These are phyloP conservation scores for Rhamnella rubrinervis DNA, from an alignment of 331 rosid genomes.

Conservation along the genomic window DNA sequence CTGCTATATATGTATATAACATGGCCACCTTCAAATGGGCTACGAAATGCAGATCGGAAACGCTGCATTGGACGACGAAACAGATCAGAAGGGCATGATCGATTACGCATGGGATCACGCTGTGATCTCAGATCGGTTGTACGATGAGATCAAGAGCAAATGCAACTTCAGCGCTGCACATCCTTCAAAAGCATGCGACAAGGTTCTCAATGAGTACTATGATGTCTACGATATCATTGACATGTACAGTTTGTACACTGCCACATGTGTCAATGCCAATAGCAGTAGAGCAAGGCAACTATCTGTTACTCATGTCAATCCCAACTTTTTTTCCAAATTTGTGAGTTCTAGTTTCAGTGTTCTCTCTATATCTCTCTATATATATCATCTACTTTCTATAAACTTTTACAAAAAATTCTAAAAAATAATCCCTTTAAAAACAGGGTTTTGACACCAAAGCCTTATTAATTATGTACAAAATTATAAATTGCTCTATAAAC, in stretches of 20 bases:
- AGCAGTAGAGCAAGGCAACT: neutral
- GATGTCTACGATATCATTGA: slow-evolving; percentile 53
- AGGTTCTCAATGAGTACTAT: slow-evolving; percentile 35
- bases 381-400: no score
- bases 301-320: slow-evolving; percentile 18
- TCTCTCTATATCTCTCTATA: no score
- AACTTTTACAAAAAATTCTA: no score
- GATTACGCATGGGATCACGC: slow-evolving; percentile 96
- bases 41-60: slow-evolving; percentile 58
- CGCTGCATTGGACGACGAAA: slow-evolving; percentile 67
- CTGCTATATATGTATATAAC: no score
- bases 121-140: slow-evolving; percentile 63
- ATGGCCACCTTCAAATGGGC: neutral
- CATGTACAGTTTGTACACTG: slow-evolving; percentile 80
- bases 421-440: no score
- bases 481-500: no score
- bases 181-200: slow-evolving; percentile 30
- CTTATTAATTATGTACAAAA: no score
- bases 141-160: slow-evolving; percentile 38
- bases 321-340: slow-evolving; percentile 14
- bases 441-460: no score
- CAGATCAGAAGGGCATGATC: slow-evolving; percentile 77
- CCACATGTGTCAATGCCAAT: slow-evolving; percentile 36
- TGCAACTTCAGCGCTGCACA: slow-evolving; percentile 52
- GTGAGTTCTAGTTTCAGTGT: no score